Evolutionary conservation across 805 yeast species (phyloP).

Genomic region (Metschnikowia amazonensis): DNA sequence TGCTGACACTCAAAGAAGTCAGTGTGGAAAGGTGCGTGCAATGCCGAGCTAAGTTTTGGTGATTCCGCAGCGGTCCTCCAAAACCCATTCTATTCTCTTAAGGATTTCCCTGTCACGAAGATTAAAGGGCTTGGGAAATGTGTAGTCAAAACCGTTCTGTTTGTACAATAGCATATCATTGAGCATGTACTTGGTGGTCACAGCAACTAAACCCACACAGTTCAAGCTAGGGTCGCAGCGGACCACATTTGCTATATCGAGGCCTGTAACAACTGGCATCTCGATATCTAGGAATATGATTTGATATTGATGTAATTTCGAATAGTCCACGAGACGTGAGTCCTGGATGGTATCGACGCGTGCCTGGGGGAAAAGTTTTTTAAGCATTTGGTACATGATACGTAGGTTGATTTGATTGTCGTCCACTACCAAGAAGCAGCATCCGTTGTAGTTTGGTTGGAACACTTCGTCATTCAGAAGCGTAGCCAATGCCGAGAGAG

Average conservation of each 20-base stretch:
- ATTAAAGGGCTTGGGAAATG: constrained; percentile 39
- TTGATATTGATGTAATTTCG: constrained; percentile 11
- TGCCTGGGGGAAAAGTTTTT: constrained; percentile 33
- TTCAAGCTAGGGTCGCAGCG: constrained; percentile 15
- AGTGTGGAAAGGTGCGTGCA: neutral
- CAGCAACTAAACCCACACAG: constrained; percentile 36
- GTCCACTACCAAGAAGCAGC: constrained; percentile 33
- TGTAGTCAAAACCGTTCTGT: constrained; percentile 37
- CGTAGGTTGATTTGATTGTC: constrained; percentile 40
- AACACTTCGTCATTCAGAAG: neutral
- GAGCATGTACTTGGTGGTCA: constrained; percentile 31
- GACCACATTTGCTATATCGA: constrained; percentile 29
- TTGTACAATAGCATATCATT: constrained; percentile 30
- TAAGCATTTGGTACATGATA: constrained; percentile 31
- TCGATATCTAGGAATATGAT: constrained; percentile 42
- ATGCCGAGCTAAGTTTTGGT: neutral
- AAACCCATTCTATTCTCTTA: constrained; percentile 19
- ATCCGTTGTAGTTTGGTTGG: constrained; percentile 14
- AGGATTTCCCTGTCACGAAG: constrained; percentile 18
- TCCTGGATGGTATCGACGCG: constrained; percentile 28
- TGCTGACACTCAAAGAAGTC: neutral
- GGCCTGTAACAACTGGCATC: constrained; percentile 42
- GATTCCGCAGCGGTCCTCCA: constrained; percentile 8
- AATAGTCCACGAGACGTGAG: constrained; percentile 28
- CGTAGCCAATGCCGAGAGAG: constrained; percentile 1